Conservation (phyloP, 805 yeast genomes). For the Candida maltosa region DNA sequence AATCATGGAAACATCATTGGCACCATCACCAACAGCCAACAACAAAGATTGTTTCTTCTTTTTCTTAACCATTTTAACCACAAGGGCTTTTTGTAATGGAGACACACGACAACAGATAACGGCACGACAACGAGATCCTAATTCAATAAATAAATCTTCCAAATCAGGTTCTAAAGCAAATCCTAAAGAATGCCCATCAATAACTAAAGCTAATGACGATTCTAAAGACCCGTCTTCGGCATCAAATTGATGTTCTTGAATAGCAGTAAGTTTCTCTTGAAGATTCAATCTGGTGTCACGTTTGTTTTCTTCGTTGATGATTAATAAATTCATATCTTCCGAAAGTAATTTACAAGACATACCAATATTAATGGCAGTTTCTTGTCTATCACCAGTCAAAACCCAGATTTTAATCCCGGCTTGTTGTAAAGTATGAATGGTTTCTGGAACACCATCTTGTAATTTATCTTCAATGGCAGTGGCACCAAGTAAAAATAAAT, state of each 20-base stretch:
- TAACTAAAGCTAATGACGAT: conserved; percentile 81
- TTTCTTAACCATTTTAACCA: conserved; percentile 88
- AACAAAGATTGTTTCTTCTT: conserved; percentile 68
- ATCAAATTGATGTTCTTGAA: conserved; percentile 62
- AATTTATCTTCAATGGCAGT: conserved; percentile 97
- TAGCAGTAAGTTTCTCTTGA: conserved; percentile 70
- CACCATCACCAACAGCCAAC: conserved; percentile 97
- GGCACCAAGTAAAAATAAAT: conserved; percentile 83
- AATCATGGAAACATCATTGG: conserved; percentile 98
- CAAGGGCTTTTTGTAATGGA: conserved; percentile 94
- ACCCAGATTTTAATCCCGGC: conserved; percentile 99
- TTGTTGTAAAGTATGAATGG: conserved; percentile 89
- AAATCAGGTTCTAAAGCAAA: conserved; percentile 81
- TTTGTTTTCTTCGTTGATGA: conserved; percentile 81
- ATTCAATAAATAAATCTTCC: conserved; percentile 71
- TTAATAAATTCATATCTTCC: conserved; percentile 92
- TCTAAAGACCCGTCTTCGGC: conserved; percentile 53
- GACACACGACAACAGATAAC: conserved; percentile 98
- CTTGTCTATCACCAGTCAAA: conserved; percentile 96
- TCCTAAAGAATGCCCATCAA: conserved; percentile 89
- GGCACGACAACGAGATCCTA: conserved; percentile 87
- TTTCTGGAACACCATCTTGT: conserved; percentile 98
- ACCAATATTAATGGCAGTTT: conserved; percentile 97
- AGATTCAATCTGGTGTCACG: conserved; percentile 76
- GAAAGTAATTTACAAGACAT: conserved; percentile 93